Evolutionary conservation across 1,139 yeast species (phyloP).

Genomic region (Insectozyma bohioensis): DNA sequence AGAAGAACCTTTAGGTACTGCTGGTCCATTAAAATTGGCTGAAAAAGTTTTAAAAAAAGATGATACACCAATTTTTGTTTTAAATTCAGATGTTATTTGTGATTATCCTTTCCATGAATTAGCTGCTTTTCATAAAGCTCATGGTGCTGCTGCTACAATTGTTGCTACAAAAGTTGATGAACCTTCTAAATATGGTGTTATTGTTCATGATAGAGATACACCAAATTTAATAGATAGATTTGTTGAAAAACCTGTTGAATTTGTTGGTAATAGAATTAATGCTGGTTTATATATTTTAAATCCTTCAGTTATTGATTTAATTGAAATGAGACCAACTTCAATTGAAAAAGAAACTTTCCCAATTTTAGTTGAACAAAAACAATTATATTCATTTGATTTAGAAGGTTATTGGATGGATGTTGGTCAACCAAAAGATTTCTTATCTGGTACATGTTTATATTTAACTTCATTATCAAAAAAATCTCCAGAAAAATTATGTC

Average conservation of each 20-base stretch:
- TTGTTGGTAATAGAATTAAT: conserved; percentile 96
- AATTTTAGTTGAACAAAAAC: conserved; percentile 80
- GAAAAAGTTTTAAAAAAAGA: conserved; percentile 93
- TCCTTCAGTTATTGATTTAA: conserved; percentile 95
- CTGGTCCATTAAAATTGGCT: conserved; percentile 98
- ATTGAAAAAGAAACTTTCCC: conserved; percentile 99
- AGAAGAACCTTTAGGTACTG: conserved; percentile 99
- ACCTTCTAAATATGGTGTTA: conserved; percentile 99
- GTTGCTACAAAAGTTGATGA: conserved; percentile 99
- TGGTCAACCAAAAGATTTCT: conserved; percentile 99
- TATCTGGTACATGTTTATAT: conserved; percentile 94
- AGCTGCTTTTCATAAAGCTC: conserved; percentile 89
- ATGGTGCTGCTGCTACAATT: conserved; percentile 97
- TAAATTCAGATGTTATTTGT: conserved; percentile 98
- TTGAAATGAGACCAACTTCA: conserved; percentile 97
- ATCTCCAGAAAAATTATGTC: conserved; percentile 66
- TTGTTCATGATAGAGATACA: conserved; percentile 91
- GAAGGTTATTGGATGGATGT: conserved; percentile 99
- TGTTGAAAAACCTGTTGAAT: conserved; percentile 99
- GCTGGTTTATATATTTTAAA: conserved; percentile 96
- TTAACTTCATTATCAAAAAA: conserved; percentile 84
- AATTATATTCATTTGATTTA: conserved; percentile 91
- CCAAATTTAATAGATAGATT: conserved; percentile 96
- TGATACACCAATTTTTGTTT: conserved; percentile 93
- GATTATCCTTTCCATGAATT: conserved; percentile 96